These are phyloP conservation scores for Leccinellum luteum DNA, from an alignment of 768 basidiomycete species.

Conservation along the genomic window DNA sequence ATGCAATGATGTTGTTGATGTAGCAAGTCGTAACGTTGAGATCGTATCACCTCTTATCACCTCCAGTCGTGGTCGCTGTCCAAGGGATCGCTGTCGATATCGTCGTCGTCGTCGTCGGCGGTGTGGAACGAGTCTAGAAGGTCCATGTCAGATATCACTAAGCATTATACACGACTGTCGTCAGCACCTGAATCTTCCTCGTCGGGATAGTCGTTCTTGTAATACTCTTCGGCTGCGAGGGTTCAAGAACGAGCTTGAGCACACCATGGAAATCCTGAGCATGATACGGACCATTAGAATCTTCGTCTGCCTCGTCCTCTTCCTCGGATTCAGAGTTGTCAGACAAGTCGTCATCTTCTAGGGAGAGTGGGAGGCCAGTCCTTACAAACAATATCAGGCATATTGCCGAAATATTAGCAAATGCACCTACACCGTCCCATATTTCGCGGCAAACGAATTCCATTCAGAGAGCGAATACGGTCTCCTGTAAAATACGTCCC, in stretches of 20 bases:
- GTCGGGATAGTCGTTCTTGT: slow-evolving; percentile 84
- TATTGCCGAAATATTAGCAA: not conserved
- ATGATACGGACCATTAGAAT: slow-evolving; percentile 65
- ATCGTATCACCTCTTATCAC: slow-evolving; percentile 14
- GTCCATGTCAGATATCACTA: slow-evolving; percentile 1
- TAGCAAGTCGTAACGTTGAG: not conserved
- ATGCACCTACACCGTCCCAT: slow-evolving; percentile 60
- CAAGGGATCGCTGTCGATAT: slow-evolving; percentile 31
- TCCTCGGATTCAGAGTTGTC: slow-evolving; percentile 63
- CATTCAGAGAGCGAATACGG: slow-evolving; percentile 59
- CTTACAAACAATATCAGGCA: slow-evolving; percentile 31
- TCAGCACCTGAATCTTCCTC: slow-evolving; percentile 50
- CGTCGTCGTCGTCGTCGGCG: slow-evolving; percentile 48
- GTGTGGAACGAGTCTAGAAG: slow-evolving; percentile 59
- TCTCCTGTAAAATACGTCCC: slow-evolving; percentile 80
- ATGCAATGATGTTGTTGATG: slow-evolving; percentile 19
- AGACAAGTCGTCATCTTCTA: slow-evolving; percentile 51
- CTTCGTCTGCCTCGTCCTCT: slow-evolving; percentile 78
- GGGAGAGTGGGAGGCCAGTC: slow-evolving; percentile 60
- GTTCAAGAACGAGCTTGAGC: not conserved
- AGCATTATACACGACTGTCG: slow-evolving; percentile 34
- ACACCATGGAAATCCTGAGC: not conserved
- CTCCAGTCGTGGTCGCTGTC: slow-evolving; percentile 35
- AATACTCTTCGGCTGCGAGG: slow-evolving; percentile 70
- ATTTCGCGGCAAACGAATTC: slow-evolving; percentile 51